Evolutionary conservation across 2,329 filamentous ascomycete genomes (phyloP).

Genomic region (Kalmusia sp.): DNA sequence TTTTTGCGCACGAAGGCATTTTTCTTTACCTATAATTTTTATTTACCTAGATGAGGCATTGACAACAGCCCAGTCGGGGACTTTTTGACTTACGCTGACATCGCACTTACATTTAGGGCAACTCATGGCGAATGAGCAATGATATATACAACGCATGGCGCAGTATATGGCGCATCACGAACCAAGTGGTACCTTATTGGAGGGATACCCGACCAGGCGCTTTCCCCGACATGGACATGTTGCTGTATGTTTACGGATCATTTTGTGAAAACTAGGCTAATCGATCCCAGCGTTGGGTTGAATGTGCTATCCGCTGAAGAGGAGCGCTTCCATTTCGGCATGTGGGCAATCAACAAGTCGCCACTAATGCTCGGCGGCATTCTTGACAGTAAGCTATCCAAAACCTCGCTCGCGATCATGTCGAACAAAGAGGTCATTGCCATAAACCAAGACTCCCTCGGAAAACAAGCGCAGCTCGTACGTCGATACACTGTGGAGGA

Average conservation of each 20-base stretch:
- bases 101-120: too few relatives aligned
- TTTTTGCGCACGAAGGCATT: too few relatives aligned
- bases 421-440: constrained; percentile 63
- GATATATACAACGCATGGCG: constrained; percentile 45
- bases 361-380: constrained; percentile 54
- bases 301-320: constrained; percentile 45
- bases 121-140: constrained; percentile 46
- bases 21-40: too few relatives aligned
- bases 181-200: constrained; percentile 40
- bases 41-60: too few relatives aligned
- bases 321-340: constrained; percentile 54
- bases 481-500: constrained; percentile 48
- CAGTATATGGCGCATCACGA: constrained; percentile 43
- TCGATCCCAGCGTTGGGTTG: constrained; percentile 38
- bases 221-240: constrained; percentile 52
- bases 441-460: constrained; percentile 65
- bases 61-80: too few relatives aligned
- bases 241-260: constrained; percentile 34
- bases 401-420: constrained; percentile 35
- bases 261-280: neutral
- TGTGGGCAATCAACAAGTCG: constrained; percentile 57
- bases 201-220: constrained; percentile 34
- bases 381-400: constrained; percentile 30
- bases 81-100: too few relatives aligned
- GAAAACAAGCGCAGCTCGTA: constrained; percentile 58